Conservation (phyloP, 371 early-diverging fungal genomes). For the Mortierella sp. region DNA sequence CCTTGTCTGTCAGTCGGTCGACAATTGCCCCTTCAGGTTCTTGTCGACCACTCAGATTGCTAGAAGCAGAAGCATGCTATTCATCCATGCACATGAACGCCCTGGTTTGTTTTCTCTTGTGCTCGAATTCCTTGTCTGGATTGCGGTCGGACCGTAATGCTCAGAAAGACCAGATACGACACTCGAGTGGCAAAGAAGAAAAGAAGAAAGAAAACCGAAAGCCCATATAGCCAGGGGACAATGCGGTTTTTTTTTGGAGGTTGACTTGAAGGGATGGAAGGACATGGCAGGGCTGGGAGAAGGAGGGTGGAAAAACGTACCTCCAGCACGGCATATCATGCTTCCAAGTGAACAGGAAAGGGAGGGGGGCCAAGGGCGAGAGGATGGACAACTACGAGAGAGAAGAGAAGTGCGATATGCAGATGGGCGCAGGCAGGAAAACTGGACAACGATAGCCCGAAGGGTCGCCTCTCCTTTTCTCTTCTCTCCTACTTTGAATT, state of each 20-base stretch:
- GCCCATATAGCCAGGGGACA: neutral
- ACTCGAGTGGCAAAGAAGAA: neutral
- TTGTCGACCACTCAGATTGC: neutral
- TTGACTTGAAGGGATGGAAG: neutral
- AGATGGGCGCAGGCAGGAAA: constrained; percentile 10
- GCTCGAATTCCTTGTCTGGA: neutral
- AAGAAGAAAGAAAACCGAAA: neutral
- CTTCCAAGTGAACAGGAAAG: neutral
- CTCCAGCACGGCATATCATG: neutral
- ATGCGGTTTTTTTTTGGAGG: neutral
- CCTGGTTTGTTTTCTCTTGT: neutral
- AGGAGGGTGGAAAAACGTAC: neutral
- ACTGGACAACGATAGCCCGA: neutral
- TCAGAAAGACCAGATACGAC: neutral
- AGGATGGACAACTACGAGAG: neutral
- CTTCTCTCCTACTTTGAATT: neutral
- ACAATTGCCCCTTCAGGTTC: neutral
- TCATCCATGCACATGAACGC: neutral
- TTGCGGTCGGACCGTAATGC: neutral
- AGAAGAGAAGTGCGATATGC: neutral
- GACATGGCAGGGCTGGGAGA: neutral
- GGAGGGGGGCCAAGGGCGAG: neutral
- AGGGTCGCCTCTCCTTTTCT: neutral
- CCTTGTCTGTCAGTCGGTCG: neutral
- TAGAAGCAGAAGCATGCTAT: neutral